Base-by-base conservation (phyloP, 306 rosid species). In the Vigna nakashimae region DNA sequence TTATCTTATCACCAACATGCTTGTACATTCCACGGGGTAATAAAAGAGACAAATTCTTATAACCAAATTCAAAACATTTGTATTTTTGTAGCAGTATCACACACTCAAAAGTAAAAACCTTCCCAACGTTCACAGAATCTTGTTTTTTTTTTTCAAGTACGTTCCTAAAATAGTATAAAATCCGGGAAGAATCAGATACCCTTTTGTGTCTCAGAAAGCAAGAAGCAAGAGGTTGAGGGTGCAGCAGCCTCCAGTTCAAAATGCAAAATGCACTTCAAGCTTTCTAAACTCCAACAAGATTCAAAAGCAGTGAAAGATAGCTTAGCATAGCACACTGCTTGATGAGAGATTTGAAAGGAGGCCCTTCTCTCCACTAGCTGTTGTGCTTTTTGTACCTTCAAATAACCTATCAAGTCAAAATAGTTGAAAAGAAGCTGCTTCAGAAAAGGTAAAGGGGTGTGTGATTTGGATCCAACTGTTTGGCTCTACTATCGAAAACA, bases 181-280 rank as follows among this genome's bases (percentile, higher is more conserved):
- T 50, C 76, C 28, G 36, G 67, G 66, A 70, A 78, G 86, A 83
- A 81, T 78, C 79, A 74, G 73, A 63, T 75, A 56, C 80, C 80
- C 86, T 87, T 77, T 32, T 50, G 32, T 60, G 86, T 90, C 89
- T 81, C 88, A 78, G 85, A 89, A 91, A 80, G 92, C 83, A 80
- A 84, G 87, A 91, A 80, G 92, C 83, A 80, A 84, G 87, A 83
- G 6, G 62, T 42, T 69, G 48, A 20, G 40, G 73, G 2, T 57
- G 71, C 59, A 55, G 68, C 78, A 79, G 56, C 66, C 67, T 80
- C 56, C 75, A 58, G 48, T 80, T 65, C 71, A 79, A 53, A 70
- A 75, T 49, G 69, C 72, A 60, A 71, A 45, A 45, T 60, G 60
- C 42, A 69, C 34, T 81, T 76, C 84, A 81, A 79, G 52, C 73